Base-by-base conservation (phyloP, 2,329 filamentous ascomycete genomes). In the Leptographium radiaticola region DNA sequence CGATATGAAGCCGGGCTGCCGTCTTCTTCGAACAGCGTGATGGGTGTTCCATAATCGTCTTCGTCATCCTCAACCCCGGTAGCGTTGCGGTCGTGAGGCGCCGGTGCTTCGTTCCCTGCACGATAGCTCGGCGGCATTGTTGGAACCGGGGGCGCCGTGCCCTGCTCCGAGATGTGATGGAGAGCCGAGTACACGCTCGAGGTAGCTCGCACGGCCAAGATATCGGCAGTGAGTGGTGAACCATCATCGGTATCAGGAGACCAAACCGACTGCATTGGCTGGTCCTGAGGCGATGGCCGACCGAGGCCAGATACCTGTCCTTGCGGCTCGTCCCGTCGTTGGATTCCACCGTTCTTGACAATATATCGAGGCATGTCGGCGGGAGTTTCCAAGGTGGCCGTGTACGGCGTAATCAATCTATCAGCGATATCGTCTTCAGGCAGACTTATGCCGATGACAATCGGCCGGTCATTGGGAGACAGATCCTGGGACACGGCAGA, bases 11-110 rank as follows among this genome's bases (percentile, higher is more conserved):
- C 63, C 4, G 71, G 72, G 56, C 68, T 72, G 20, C 77, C 77
- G 57, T 87, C 84, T 62, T 87, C 84, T 62, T 87, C 84, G 59
- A 87, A 87, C 1, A 85, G 70, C 0, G 84, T 87, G 54, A 75
- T 79, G 0, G 80, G 79, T 0, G 80, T 84, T 42, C 69, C 68
- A 57, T 67, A 71, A 30, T 71, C 69, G 25, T 71, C 69, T 20
- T 79, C 74, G 3, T 79, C 74, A 2, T 80, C 74, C 40, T 73
- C 72, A n/a, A 56, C 25, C 6, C 9, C 36, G 12, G 25, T 16
- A 20, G 4, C 30, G 16, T 45, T 25, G 33, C 8, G 13, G n/a
- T 3, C 9, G 15, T 2, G 2, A 13, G 18, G 15, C 42, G 12
- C 18, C 2, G 20, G 8, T 63, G 50, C 20, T 69, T 67, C 49